Evolutionary conservation across 495 filamentous ascomycete species (phyloP).

Genomic region (Penicillium antarcticum): DNA sequence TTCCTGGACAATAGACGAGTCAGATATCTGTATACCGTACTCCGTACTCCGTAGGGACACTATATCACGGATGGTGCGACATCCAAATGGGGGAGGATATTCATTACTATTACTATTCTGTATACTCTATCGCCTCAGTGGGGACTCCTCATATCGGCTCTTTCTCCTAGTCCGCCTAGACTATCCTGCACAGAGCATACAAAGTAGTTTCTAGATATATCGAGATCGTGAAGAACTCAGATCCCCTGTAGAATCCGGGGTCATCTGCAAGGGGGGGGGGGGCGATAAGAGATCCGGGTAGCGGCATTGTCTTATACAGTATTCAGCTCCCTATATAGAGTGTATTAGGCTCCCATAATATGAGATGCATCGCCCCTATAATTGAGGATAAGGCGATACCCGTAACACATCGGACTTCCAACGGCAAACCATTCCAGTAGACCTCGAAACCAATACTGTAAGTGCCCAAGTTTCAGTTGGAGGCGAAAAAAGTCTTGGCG

Average conservation of each 20-base stretch:
- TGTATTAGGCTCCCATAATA: too few species aligned
- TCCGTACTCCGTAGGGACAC: too few species aligned
- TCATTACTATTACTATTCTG: conserved; percentile 1
- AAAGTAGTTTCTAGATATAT: background rate
- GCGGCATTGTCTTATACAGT: conserved; percentile 6
- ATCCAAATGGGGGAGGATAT: conserved; percentile 2
- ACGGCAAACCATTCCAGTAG: background rate
- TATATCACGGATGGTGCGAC: background rate
- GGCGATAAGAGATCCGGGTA: conserved; percentile 15
- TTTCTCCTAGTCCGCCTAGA: background rate
- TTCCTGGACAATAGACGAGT: background rate
- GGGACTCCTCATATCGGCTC: conserved; percentile 7
- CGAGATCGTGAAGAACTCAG: background rate
- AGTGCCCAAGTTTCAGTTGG: conserved; percentile 15
- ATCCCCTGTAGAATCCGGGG: conserved; percentile 20
- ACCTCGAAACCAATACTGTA: too few species aligned
- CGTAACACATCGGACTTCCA: background rate
- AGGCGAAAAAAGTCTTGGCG: conserved; percentile 28
- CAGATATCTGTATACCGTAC: too few species aligned
- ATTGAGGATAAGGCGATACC: too few species aligned
- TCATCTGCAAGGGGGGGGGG: conserved; percentile 24
- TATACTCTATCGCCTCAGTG: conserved; percentile 1
- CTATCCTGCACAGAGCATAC: too few species aligned
- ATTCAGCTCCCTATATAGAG: too few species aligned
- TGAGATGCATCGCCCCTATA: too few species aligned